A percentile compares a stretch with the other conserved stretches of the same genome.
Evolutionary conservation across 306 rosid genomes (phyloP).

Genomic region (Fragaria nilgerrensis): DNA sequence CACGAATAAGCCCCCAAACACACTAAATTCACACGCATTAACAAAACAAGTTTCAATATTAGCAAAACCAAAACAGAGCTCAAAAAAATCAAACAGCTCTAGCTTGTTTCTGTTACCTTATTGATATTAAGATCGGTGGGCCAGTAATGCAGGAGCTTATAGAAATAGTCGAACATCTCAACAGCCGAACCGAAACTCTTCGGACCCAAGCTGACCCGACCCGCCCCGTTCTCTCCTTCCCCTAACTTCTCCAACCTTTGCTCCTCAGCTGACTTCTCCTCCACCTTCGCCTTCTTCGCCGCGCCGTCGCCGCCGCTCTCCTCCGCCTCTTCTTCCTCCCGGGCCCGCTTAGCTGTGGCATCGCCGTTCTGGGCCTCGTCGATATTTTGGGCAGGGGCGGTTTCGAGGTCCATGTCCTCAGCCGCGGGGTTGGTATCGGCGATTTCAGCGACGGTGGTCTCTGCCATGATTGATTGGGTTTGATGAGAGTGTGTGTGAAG

Average conservation of each 20-base stretch:
- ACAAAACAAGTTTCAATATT: neutral
- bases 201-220: constrained; percentile 41
- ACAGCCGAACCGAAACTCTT: constrained; percentile 49
- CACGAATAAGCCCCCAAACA: neutral
- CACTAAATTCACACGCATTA: neutral
- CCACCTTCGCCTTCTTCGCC: constrained; percentile 33
- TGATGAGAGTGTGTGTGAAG: neutral
- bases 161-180: constrained; percentile 64
- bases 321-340: constrained; percentile 34
- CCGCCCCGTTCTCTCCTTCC: constrained; percentile 26
- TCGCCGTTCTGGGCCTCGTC: constrained; percentile 14
- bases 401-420: constrained; percentile 38
- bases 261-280: constrained; percentile 45
- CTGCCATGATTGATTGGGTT: constrained; percentile 20
- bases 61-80: neutral
- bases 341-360: constrained; percentile 29
- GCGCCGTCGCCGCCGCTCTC: constrained; percentile 4
- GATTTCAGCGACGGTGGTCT: constrained; percentile 19
- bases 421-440: constrained; percentile 21
- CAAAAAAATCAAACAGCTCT: neutral
- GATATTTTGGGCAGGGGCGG: neutral
- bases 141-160: constrained; percentile 66
- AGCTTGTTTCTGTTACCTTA: constrained; percentile 42
- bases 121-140: constrained; percentile 58
- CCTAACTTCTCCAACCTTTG: constrained; percentile 33